These are phyloP conservation scores for Pseudocercospora ulei DNA, from an alignment of 2,329 filamentous ascomycete genomes.

Conservation along the genomic window DNA sequence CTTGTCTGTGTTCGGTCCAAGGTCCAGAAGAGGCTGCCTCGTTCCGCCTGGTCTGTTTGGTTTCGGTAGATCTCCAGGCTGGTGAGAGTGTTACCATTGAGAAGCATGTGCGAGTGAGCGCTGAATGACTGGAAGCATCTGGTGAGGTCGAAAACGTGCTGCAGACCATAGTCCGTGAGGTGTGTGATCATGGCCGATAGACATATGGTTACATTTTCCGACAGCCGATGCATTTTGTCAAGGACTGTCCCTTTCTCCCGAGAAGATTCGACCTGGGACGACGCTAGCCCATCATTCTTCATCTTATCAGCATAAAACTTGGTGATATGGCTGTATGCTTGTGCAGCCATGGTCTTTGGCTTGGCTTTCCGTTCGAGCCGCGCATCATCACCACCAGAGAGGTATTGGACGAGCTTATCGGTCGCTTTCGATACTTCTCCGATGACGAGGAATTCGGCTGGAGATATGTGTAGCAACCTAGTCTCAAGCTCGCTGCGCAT, in stretches of 20 bases:
- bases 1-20: slow-evolving; percentile 84
- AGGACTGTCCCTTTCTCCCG: slow-evolving; percentile 52
- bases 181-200: slow-evolving; percentile 95
- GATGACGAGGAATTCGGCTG: slow-evolving; percentile 88
- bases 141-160: slow-evolving; percentile 91
- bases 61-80: slow-evolving; percentile 95
- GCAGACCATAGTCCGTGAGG: slow-evolving; percentile 78
- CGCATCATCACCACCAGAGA: slow-evolving; percentile 80
- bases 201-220: slow-evolving; percentile 79
- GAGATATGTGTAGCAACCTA: slow-evolving; percentile 84
- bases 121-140: slow-evolving; percentile 97
- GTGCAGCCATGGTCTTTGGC: slow-evolving; percentile 68
- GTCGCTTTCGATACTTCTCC: slow-evolving; percentile 82
- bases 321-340: slow-evolving; percentile 79
- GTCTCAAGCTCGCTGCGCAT: slow-evolving; percentile 97
- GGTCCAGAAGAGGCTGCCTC: slow-evolving; percentile 90
- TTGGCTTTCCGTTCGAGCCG: slow-evolving; percentile 71
- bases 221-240: slow-evolving; percentile 74
- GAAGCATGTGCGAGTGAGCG: slow-evolving; percentile 83
- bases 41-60: slow-evolving; percentile 72
- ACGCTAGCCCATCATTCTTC: slow-evolving; percentile 42
- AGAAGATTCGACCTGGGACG: slow-evolving; percentile 39
- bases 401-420: slow-evolving; percentile 80
- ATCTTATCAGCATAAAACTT: slow-evolving; percentile 86
- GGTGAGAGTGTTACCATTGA: slow-evolving; percentile 89